Evolutionary conservation across 768 basidiomycete species (phyloP).

Genomic region (Punctularia strigosozonata): DNA sequence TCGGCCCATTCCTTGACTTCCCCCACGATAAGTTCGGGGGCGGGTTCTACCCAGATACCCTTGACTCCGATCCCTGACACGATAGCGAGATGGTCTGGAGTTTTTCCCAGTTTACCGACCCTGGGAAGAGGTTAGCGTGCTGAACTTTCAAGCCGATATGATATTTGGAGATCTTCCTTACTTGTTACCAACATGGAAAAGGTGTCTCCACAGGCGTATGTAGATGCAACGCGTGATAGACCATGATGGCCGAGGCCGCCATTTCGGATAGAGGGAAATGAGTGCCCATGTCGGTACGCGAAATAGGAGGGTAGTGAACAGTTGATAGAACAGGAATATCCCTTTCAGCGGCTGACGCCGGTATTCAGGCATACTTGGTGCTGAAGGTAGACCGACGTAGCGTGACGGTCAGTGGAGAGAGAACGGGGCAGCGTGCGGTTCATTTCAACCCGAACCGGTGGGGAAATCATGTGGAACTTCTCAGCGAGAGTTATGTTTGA

Average conservation of each 20-base stretch:
- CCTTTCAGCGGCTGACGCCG: slow-evolving; percentile 38
- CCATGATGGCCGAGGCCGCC: slow-evolving; percentile 37
- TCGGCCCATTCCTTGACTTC: slow-evolving; percentile 29
- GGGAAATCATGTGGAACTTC: too few species aligned
- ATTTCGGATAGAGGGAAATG: slow-evolving; percentile 19
- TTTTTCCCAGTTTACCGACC: slow-evolving; percentile 19
- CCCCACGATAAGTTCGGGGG: slow-evolving; percentile 30
- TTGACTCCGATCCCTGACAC: slow-evolving; percentile 26
- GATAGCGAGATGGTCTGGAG: slow-evolving; percentile 30
- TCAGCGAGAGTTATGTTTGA: too few species aligned
- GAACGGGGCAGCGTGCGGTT: too few species aligned
- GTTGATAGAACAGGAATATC: slow-evolving; percentile 32
- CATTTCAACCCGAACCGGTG: too few species aligned
- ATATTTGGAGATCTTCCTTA: not conserved
- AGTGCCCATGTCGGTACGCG: slow-evolving; percentile 38
- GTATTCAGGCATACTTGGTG: too few species aligned
- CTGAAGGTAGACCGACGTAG: too few species aligned
- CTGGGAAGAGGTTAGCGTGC: slow-evolving; percentile 15
- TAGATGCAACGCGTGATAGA: slow-evolving; percentile 25
- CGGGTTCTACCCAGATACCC: slow-evolving; percentile 37
- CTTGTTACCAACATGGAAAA: not conserved
- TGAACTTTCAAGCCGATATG: slow-evolving; percentile 3
- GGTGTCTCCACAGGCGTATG: slow-evolving; percentile 13
- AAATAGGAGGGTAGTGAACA: slow-evolving; percentile 27
- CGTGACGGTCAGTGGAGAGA: too few species aligned